Base-by-base conservation (phyloP, 148 eudicot genomes). In the Spergularia marina region DNA sequence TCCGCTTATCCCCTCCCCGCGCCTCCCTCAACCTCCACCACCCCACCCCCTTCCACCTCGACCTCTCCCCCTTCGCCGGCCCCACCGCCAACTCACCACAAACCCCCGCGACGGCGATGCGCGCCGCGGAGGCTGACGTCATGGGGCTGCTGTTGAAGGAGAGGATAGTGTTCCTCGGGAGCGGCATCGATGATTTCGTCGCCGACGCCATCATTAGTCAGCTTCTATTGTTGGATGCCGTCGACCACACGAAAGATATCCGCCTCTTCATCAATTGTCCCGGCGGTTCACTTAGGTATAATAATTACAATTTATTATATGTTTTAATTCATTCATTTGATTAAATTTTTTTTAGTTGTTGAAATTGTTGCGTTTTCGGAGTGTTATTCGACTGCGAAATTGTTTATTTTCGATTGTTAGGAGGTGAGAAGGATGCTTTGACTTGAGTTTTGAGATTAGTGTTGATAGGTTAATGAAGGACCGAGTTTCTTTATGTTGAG, bases 191-290 rank as follows among this genome's bases (percentile, higher is more conserved):
- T 71, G 98, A 93, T 79, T 91, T 89, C 53, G 87, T 88, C 3
- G 98, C 98, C 1, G 98, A 93, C 76, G 86, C 89, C 0, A 85
- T 89, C 61, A 81, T 89, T 47, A 88, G 98, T 82, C 92, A 93
- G 86, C 55, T 93, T 75, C 74, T 93, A 7, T 70, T 93, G 81
- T 75, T 93, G 83, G 98, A 93, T 78, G 91, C 97, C 72, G 90
- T 87, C 62, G 94, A 93, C 75, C 89, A 88, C 3, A 91, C 78
- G 13, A 82, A 81, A 75, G 98, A 93, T 77, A 93, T 93, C 71
- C 83, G 91, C 36, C 88, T 93, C 14, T 93, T 93, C 76, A 77
- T 93, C 78, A 93, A 91, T 77, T 91, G 92, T 21, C 77, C 88
- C 69, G 98, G 98, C 63, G 98, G 98, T 20, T 85, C 94, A 13